These are phyloP conservation scores for Thalassiosira ordinaria DNA, from an alignment of 352 stramenopile species.

Conservation along the genomic window DNA sequence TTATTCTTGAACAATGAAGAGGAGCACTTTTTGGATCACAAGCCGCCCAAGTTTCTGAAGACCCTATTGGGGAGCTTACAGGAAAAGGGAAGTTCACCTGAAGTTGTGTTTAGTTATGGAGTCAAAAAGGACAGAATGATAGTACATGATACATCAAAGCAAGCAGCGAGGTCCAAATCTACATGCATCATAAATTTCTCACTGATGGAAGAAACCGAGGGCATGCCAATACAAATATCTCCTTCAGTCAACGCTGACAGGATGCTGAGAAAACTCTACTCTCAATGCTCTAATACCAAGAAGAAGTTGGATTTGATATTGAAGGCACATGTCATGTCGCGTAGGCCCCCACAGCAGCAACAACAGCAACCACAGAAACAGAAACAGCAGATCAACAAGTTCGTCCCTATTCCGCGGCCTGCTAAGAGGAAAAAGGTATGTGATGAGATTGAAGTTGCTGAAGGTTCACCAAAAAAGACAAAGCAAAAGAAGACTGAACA, in stretches of 20 bases:
- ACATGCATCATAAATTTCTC: constrained; percentile 3
- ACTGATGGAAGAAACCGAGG: constrained; percentile 3
- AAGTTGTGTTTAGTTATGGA: constrained; percentile 10
- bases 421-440: neutral
- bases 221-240: neutral
- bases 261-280: neutral
- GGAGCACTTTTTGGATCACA: neutral
- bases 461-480: neutral
- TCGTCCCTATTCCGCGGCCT: too few species aligned
- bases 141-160: too few species aligned
- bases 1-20: constrained; percentile 26
- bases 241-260: neutral
- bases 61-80: neutral
- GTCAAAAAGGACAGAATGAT: neutral
- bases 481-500: neutral
- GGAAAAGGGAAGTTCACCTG: too few species aligned
- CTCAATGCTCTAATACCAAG: neutral
- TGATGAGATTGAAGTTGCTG: neutral
- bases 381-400: too few species aligned
- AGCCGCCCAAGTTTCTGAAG: neutral
- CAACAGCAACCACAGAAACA: too few species aligned
- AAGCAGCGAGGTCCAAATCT: too few species aligned
- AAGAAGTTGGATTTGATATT: constrained; percentile 41
- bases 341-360: neutral
- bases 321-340: constrained; percentile 6